Percentiles rank a stretch among this genome's conserved stretches.
Conservation (phyloP, 768 basidiomycete species). For the Lanmaoa pseudosensibilis region DNA sequence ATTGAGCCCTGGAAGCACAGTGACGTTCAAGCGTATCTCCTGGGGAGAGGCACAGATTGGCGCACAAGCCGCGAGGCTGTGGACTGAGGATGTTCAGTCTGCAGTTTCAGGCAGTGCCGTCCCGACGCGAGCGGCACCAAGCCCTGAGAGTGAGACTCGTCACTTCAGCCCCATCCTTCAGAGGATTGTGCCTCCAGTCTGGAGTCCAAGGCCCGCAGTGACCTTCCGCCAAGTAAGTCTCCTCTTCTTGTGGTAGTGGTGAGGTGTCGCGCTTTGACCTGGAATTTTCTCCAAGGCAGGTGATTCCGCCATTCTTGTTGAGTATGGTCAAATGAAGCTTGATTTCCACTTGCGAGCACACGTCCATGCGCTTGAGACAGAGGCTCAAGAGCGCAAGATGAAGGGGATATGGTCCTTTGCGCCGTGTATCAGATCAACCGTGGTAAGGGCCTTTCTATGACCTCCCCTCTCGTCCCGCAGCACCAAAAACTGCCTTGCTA, state of each 20-base stretch:
- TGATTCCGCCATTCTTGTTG: constrained; percentile 61
- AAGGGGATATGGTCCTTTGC: constrained; percentile 43
- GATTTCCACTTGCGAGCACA: constrained; percentile 55
- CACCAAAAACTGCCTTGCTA: constrained; percentile 17
- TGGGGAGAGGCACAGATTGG: constrained; percentile 40
- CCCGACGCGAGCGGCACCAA: neutral
- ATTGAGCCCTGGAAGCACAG: constrained; percentile 52
- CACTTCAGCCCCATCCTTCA: constrained; percentile 14
- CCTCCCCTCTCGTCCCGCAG: neutral
- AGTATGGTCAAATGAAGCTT: constrained; percentile 56
- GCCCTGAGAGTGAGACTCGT: neutral
- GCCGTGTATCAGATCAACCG: constrained; percentile 57
- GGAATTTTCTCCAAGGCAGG: constrained; percentile 47
- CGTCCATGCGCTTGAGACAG: constrained; percentile 54
- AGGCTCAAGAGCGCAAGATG: constrained; percentile 33
- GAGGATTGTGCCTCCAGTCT: neutral
- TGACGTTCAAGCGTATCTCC: constrained; percentile 53
- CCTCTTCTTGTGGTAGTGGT: neutral
- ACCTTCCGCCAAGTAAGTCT: constrained; percentile 53
- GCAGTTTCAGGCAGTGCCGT: neutral
- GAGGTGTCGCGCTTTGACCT: neutral
- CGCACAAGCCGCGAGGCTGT: constrained; percentile 24
- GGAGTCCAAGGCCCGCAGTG: constrained; percentile 33
- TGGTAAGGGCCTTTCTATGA: constrained; percentile 38
- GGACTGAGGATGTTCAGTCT: constrained; percentile 31